Evolutionary conservation across 2,329 filamentous ascomycete genomes (phyloP).

Genomic region (Diplodia sapinea): DNA sequence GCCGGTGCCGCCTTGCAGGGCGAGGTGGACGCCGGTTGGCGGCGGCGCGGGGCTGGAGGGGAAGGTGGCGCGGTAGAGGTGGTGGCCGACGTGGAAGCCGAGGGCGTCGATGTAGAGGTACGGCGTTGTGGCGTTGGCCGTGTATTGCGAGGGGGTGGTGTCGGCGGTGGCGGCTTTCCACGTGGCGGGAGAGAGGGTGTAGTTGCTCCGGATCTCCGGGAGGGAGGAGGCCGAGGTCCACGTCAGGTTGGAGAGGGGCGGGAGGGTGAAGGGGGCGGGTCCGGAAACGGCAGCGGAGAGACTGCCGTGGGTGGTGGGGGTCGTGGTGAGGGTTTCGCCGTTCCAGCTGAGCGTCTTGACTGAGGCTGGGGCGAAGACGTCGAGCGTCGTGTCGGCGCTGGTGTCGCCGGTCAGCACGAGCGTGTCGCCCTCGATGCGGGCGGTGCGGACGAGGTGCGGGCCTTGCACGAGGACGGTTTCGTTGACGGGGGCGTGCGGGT

Average conservation of each 20-base stretch:
- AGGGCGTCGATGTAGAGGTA: slow-evolving; percentile 52
- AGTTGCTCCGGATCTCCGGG: slow-evolving; percentile 54
- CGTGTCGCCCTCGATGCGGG: slow-evolving; percentile 34
- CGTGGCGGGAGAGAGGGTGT: slow-evolving; percentile 51
- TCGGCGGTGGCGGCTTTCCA: slow-evolving; percentile 52
- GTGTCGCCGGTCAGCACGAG: slow-evolving; percentile 47
- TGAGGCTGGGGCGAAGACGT: slow-evolving; percentile 45
- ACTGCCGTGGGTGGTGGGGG: slow-evolving; percentile 45
- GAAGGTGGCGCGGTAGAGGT: slow-evolving; percentile 51
- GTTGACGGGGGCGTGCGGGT: slow-evolving; percentile 48
- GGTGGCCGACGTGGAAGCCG: slow-evolving; percentile 50
- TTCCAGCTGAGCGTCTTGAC: slow-evolving; percentile 48
- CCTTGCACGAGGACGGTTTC: slow-evolving; percentile 49
- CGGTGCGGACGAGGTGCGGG: slow-evolving; percentile 49
- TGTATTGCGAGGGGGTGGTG: slow-evolving; percentile 41
- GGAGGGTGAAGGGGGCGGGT: slow-evolving; percentile 44
- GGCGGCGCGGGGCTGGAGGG: slow-evolving; percentile 42
- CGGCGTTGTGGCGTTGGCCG: slow-evolving; percentile 44
- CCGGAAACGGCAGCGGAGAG: slow-evolving; percentile 42
- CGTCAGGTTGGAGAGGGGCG: slow-evolving; percentile 43
- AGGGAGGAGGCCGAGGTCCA: slow-evolving; percentile 59
- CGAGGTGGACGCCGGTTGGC: slow-evolving; percentile 53
- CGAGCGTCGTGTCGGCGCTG: slow-evolving; percentile 43
- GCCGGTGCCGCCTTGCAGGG: slow-evolving; percentile 60
- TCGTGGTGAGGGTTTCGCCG: slow-evolving; percentile 41